Conservation (phyloP, 2,329 filamentous ascomycete species). For the Ceratocystiopsis brevicomis region DNA sequence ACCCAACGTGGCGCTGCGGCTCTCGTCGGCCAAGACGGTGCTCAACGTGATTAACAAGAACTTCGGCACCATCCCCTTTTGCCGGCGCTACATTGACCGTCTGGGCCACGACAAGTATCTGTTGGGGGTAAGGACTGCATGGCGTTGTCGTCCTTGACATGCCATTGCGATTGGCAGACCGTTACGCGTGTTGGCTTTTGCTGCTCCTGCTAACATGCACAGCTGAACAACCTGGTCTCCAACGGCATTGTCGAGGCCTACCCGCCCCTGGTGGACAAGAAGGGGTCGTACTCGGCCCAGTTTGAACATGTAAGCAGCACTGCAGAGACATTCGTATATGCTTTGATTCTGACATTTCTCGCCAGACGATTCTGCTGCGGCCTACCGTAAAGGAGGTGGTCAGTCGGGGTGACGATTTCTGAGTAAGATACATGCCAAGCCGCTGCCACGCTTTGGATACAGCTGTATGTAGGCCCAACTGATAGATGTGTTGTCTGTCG, state of each 20-base stretch:
- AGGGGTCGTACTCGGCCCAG: slow-evolving; percentile 87
- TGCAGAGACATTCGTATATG: too few relatives aligned
- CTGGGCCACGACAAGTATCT: slow-evolving; percentile 92
- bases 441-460: slow-evolving; percentile 9
- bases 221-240: slow-evolving; percentile 73
- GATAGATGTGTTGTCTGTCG: background rate
- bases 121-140: slow-evolving; percentile 44
- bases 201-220: slow-evolving; percentile 9
- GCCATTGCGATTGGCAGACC: too few relatives aligned
- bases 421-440: too few relatives aligned
- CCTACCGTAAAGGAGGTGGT: slow-evolving; percentile 76
- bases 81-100: slow-evolving; percentile 74
- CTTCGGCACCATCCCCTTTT: slow-evolving; percentile 84
- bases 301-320: slow-evolving; percentile 68
- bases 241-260: slow-evolving; percentile 78
- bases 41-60: slow-evolving; percentile 88
- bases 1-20: slow-evolving; percentile 54
- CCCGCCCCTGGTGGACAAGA: slow-evolving; percentile 74
- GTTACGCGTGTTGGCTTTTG: background rate
- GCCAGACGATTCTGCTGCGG: slow-evolving; percentile 54
- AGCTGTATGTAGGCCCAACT: too few relatives aligned
- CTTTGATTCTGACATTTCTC: background rate
- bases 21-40: slow-evolving; percentile 69
- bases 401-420: slow-evolving; percentile 73
- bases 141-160: too few relatives aligned